Percentiles rank a stretch among this genome's conserved stretches.
These are phyloP conservation scores for Elsinoe fawcettii DNA, from an alignment of 2,329 filamentous ascomycete genomes.

Conservation along the genomic window DNA sequence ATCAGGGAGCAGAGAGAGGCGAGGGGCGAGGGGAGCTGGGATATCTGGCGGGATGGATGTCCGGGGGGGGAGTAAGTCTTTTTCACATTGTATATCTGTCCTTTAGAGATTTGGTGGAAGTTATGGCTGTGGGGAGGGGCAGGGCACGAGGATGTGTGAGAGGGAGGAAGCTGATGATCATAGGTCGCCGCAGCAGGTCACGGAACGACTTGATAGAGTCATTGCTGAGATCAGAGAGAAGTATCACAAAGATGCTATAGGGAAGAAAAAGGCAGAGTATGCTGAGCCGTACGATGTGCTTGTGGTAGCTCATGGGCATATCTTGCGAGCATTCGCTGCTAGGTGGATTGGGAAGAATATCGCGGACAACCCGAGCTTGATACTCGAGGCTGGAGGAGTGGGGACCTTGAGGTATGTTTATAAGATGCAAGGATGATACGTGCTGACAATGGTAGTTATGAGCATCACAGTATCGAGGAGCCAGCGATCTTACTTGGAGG, in stretches of 20 bases:
- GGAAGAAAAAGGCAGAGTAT: slow-evolving; percentile 36
- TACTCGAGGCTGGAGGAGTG: slow-evolving; percentile 61
- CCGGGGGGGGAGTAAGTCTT: slow-evolving; percentile 56
- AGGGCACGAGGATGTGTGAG: neutral
- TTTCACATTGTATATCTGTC: slow-evolving; percentile 52
- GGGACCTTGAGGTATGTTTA: slow-evolving; percentile 39
- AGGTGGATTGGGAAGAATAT: slow-evolving; percentile 71
- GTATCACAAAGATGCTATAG: slow-evolving; percentile 44
- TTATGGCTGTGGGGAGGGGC: neutral
- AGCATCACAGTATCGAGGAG: slow-evolving; percentile 43
- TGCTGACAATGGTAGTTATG: slow-evolving; percentile 32
- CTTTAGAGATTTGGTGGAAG: slow-evolving; percentile 56
- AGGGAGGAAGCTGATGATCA: slow-evolving; percentile 33
- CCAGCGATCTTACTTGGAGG: slow-evolving; percentile 46
- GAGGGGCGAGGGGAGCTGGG: slow-evolving; percentile 55
- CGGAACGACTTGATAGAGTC: slow-evolving; percentile 62
- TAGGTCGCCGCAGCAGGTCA: slow-evolving; percentile 60
- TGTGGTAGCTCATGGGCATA: slow-evolving; percentile 84
- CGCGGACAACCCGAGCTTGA: slow-evolving; percentile 65
- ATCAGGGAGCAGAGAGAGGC: slow-evolving; percentile 42
- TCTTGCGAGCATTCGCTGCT: slow-evolving; percentile 79
- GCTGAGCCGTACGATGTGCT: slow-evolving; percentile 55
- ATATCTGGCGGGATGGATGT: slow-evolving; percentile 87
- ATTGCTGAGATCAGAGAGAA: slow-evolving; percentile 63
- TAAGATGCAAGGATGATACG: neutral